Base-by-base conservation (phyloP, 495 filamentous ascomycete genomes). In the Penicillium goetzii region DNA sequence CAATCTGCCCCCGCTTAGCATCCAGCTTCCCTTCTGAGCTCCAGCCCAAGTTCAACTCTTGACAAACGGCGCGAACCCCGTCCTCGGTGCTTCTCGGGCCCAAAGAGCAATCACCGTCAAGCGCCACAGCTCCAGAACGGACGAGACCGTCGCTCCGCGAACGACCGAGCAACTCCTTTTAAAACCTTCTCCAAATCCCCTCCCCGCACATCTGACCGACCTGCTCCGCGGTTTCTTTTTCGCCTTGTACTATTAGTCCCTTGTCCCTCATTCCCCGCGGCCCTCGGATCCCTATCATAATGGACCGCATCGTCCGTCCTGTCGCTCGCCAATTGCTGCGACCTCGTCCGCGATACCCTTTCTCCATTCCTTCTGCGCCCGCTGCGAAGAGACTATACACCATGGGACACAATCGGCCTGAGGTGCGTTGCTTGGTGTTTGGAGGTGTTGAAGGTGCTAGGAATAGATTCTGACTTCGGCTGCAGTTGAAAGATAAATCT, bases 401-500 rank as follows among this genome's bases (percentile, higher is more conserved):
- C 19, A 79, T 80, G 73, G 73, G 71, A 61, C 71, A 80, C 65
- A 76, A 65, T 26, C 70, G 75, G n/a, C 80, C 80, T 64, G 68
- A 71, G 64, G 80, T 83, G 55, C 59, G 75, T 67, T 51, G 17
- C 28, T 7, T 32, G 21, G 8, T 21, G 15, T 2, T 55, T 30
- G 12, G 25, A 28, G 10, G 30, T 30, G n/a, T 21, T 11, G 14
- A 32, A 34, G 17, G 26, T 49, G 19, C 8, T 14, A 21, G 11
- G 21, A 6, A 41, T 21, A 11, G 3, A 38, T 59, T 34, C 19
- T 52, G n/a, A 62, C 47, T 30, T 56, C 14, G 30, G 5, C 1
- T 30, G 1, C 63, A 91, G 91, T 86, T 97, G 69, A 92, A 89
- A 77, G 92, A 96, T 68, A 84, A 85, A 30, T 91, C 90, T 4